These are phyloP conservation scores for Backusella mclennaniae DNA, from an alignment of 192 early-diverging fungal species.

Conservation along the genomic window DNA sequence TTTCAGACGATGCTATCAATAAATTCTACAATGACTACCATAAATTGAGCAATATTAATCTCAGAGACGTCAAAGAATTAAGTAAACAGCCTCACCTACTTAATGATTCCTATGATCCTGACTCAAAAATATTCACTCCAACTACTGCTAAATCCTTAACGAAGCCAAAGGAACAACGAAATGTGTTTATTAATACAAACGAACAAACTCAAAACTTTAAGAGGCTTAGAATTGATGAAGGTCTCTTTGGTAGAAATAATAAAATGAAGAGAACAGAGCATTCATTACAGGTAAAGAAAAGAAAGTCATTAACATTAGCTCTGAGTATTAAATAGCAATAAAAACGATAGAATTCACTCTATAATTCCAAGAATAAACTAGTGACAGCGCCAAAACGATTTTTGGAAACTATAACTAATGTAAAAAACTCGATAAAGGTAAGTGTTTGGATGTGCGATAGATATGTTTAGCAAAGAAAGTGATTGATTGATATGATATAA, in stretches of 20 bases:
- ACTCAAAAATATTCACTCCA: background rate
- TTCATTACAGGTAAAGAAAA: background rate
- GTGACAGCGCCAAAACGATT: background rate
- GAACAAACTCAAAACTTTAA: background rate
- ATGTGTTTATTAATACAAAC: background rate
- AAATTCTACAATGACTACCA: background rate
- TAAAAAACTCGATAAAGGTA: background rate
- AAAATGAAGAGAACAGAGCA: background rate
- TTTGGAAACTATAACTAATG: background rate
- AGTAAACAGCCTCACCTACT: background rate
- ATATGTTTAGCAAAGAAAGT: background rate
- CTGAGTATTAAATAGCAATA: no score
- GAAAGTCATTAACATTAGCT: background rate
- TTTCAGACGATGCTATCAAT: background rate
- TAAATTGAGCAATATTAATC: background rate
- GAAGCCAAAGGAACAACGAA: background rate
- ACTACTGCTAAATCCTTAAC: background rate
- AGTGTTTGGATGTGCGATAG: background rate
- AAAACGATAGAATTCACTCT: background rate
- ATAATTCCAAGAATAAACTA: background rate
- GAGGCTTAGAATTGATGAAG: background rate
- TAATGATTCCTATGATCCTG: background rate
- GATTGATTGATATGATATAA: background rate
- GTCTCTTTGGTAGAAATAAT: background rate
- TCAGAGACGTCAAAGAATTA: background rate